Evolutionary conservation across 306 rosid genomes (phyloP), one percentile per base, ranked within the genome.

Genomic region (Arachis stenosperma): DNA sequence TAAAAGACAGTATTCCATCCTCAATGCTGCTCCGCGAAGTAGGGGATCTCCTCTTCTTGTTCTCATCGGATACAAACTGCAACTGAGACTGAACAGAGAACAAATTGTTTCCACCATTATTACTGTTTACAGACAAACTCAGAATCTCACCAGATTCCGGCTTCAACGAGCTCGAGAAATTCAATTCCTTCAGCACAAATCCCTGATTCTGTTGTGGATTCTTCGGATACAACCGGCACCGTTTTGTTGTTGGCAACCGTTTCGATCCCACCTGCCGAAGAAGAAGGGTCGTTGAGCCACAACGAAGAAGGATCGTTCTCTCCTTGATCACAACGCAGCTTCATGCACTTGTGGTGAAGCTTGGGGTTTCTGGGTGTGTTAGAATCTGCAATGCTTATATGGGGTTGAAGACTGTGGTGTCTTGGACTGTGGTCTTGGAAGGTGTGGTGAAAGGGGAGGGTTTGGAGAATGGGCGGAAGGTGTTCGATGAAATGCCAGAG

Each of bases 71-170:
- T n/a, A n/a, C n/a, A n/a, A n/a, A n/a, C n/a, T n/a, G n/a, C n/a
- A n/a, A n/a, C n/a, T n/a, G n/a, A n/a, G n/a, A n/a, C 46, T 42
- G 46, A 50, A 82, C 90, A 0, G 91, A 80, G 37, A 84, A 82
- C 40, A 90, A 67, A 64, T 78, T 86, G 1, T 82, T 81, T 44
- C 73, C 83, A 43, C 54, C 71, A 5, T 17, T 42, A 2, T 3
- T 33, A 33, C 37, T 33, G 4, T 33, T 33, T 33, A 6, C 41
- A 5, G n/a, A n/a, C 3, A 90, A 91, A 66, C 85, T 90, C 58
- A 95, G 67, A 72, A 95, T 91, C 83, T 95, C 98, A 0, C 98
- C 93, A 0, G 92, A 86, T 68, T 95, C 98, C 2, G 96, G 98
- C 85, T 91, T 94, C 78, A 91, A 27, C 2, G 82, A 52, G 79